Evolutionary conservation across 2,329 filamentous ascomycete genomes (phyloP).

Genomic region (Lojkania enalia): DNA sequence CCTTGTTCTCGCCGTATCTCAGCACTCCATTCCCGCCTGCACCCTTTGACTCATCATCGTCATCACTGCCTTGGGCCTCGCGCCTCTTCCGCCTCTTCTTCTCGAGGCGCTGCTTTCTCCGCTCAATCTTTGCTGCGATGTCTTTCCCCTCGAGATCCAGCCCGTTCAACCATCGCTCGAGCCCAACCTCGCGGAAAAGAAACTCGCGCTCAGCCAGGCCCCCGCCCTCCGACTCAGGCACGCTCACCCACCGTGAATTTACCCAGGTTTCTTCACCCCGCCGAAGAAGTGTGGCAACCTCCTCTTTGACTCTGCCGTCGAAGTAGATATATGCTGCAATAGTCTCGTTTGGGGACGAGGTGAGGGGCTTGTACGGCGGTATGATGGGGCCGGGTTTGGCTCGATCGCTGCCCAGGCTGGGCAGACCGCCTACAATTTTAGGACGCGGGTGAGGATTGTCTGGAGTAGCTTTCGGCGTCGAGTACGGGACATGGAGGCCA

Average conservation of each 20-base stretch:
- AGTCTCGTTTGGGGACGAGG: constrained; percentile 91
- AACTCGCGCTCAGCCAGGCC: constrained; percentile 96
- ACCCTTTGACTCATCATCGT: constrained; percentile 46
- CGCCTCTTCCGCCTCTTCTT: constrained; percentile 80
- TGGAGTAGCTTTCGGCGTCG: constrained; percentile 76
- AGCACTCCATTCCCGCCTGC: constrained; percentile 61
- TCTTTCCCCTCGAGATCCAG: constrained; percentile 93
- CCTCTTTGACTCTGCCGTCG: constrained; percentile 91
- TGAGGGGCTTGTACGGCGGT: constrained; percentile 87
- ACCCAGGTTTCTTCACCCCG: constrained; percentile 99
- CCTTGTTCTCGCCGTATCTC: constrained; percentile 77
- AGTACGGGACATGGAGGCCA: constrained; percentile 87
- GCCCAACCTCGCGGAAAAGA: constrained; percentile 91
- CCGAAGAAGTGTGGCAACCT: constrained; percentile 89
- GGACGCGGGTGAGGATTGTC: constrained; percentile 80
- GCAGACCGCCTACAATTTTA: constrained; percentile 75
- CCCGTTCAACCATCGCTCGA: constrained; percentile 96
- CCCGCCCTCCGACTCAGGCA: constrained; percentile 87
- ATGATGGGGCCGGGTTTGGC: constrained; percentile 63
- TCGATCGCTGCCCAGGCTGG: constrained; percentile 56
- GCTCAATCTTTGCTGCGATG: constrained; percentile 76
- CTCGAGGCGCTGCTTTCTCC: constrained; percentile 70
- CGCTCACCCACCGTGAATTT: constrained; percentile 95
- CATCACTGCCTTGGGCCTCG: constrained; percentile 56
- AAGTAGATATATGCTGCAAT: constrained; percentile 99